Base-by-base conservation (phyloP, 495 filamentous ascomycete species). In the Aspergillus avenaceus region DNA sequence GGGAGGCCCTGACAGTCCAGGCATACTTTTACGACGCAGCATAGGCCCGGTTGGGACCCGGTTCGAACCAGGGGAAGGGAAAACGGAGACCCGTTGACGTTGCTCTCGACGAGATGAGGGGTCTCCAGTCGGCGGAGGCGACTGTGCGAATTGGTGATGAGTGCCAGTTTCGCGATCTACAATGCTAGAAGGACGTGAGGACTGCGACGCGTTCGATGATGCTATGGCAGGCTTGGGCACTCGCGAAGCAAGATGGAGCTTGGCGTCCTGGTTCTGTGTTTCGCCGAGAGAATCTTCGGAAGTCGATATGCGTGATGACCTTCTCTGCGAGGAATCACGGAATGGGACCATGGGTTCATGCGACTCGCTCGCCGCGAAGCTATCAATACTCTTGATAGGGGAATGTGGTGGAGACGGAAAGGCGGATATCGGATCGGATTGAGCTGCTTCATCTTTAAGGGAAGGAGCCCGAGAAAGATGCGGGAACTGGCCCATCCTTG, bases 1-100 rank as follows among this genome's bases (percentile, higher is more conserved):
- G 0, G 84, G 84, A 36, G 83, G 84, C 1, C 81, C 70, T 1
- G 65, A 66, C 25, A 86, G 63, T 6, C 78, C 76, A 4, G 80
- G 79, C 72, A 85, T 72, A 57, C 81, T 84, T 52, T 77, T 77
- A 26, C 80, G 73, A 23, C 62, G 65, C 8, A 54, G 42, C 50
- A 66, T 54, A 14, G 47, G 54, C 4, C 47, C 27, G 14, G 52
- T 40, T 11, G 47, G 25, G 8, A 47, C 40, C 25, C 46, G 46
- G 13, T 16, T 36, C 16, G 27, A 18, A 12, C 34, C 19, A 23
- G 49, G 40, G 28, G 31, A 16, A 36, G 36, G 49, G 22, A 49
- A 23, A 12, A 54, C 29, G 6, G 55, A 51, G n/a, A 32, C 45
- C 12, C 51, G 51, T 11, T 19, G 5, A 22, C 13, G 40, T 21